Evolutionary conservation across 1,284 basidiomycete genomes (phyloP).

Genomic region (Ganoderma lucidum): DNA sequence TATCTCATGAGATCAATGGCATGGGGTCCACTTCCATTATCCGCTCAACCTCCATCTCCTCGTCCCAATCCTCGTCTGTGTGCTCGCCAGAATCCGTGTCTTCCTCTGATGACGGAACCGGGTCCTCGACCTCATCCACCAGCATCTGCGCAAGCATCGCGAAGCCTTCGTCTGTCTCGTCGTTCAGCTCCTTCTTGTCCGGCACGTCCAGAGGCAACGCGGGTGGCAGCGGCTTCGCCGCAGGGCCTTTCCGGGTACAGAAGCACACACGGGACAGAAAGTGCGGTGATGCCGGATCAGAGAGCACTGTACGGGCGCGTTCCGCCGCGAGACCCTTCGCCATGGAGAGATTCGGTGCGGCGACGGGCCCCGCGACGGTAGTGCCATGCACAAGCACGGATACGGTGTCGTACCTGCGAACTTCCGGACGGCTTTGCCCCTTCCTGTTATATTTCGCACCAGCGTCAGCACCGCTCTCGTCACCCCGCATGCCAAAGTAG

Average conservation of each 20-base stretch:
- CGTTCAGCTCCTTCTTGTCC: slow-evolving; percentile 37
- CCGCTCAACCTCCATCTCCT: slow-evolving; percentile 25
- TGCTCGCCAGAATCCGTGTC: background rate
- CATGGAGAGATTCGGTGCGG: slow-evolving; percentile 59
- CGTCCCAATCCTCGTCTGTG: slow-evolving; percentile 8
- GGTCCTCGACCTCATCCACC: slow-evolving; percentile 33
- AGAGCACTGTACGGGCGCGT: slow-evolving; percentile 59
- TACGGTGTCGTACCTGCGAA: slow-evolving; percentile 57
- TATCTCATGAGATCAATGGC: background rate
- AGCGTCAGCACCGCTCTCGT: background rate
- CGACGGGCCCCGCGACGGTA: slow-evolving; percentile 64
- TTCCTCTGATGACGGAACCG: background rate
- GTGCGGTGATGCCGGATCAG: slow-evolving; percentile 53
- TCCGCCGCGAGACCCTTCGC: slow-evolving; percentile 74
- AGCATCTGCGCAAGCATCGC: slow-evolving; percentile 42
- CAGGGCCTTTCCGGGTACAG: slow-evolving; percentile 44
- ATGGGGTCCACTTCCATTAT: slow-evolving; percentile 23
- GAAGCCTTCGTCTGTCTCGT: slow-evolving; percentile 51
- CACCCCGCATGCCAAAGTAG: background rate
- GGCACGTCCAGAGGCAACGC: slow-evolving; percentile 26
- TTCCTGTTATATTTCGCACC: slow-evolving; percentile 49
- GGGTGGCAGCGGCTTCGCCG: background rate
- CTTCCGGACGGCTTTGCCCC: slow-evolving; percentile 51
- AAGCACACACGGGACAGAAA: slow-evolving; percentile 59
- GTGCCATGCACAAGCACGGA: slow-evolving; percentile 66